Evolutionary conservation across 2,329 filamentous ascomycete species (phyloP), one percentile per base, ranked within the genome.

Genomic region (Arthrocladium fulminans): DNA sequence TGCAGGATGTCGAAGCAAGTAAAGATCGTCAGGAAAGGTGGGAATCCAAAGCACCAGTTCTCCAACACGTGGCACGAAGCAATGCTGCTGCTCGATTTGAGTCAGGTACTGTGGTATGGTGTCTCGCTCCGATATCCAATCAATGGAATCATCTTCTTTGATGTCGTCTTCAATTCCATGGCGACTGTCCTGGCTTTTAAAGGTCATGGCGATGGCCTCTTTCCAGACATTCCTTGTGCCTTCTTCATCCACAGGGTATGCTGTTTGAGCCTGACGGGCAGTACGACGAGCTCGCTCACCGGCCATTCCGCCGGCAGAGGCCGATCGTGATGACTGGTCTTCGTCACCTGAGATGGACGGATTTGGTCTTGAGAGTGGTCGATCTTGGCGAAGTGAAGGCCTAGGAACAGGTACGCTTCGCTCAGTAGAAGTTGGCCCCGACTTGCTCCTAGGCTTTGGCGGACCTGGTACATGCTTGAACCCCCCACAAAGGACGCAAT

Each of bases 1-100:
- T 2, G 59, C 52, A 1, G 54, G 45, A 45, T 73, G 65, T 51
- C 59, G 68, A 15, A 61, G 52, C 7, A 73, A 56, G 22, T 64
- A 64, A n/a, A 55, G 54, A 0, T 63, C 63, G 2, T 67, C 54
- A 25, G 51, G 45, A 30, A 66, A 60, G n/a, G 58, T 51, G 2
- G 58, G 54, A 12, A 57, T 58, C 71, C 75, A 80, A 0, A 82
- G 64, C 0, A 81, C 76, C 2, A 80, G 59, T 50, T 82, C 79
- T 1, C 77, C 78, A 0, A 65, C 54, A 2, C 79, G 70, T 2
- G 79, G 77, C 1, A 75, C 56, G 58, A 74, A 81, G 2, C 71
- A 66, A 2, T 73, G 67, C 38, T 74, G 67, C 7, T 69, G 54
- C 3, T 61, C 60, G 13, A 73, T 58, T 7, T 66, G 66, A 3